Evolutionary conservation across 352 stramenopile species (phyloP).

Genomic region (Hyaloperonospora brassicae): DNA sequence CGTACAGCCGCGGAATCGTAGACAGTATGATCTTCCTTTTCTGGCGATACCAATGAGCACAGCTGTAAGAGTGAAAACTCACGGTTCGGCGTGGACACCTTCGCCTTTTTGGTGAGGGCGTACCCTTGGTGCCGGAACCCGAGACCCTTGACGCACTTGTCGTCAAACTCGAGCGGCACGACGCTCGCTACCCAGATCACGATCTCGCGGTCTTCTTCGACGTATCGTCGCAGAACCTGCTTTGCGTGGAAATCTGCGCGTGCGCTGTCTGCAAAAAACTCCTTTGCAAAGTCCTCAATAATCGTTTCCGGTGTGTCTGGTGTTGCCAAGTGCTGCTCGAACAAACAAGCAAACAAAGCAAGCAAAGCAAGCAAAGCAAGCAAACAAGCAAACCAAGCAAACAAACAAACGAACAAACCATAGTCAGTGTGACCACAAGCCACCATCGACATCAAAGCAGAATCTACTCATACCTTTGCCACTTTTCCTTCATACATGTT

Average conservation of each 20-base stretch:
- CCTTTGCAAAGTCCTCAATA: conserved; percentile 36
- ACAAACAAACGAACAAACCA: conserved; percentile 3
- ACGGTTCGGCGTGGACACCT: conserved; percentile 25
- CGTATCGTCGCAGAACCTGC: conserved; percentile 30
- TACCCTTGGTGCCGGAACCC: conserved; percentile 39
- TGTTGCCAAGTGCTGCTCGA: conserved; percentile 31
- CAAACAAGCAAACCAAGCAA: too few species aligned
- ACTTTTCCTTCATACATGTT: conserved; percentile 41
- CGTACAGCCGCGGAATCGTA: conserved; percentile 35
- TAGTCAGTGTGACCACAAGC: conserved; percentile 3
- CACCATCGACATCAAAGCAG: conserved; percentile 1
- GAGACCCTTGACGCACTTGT: conserved; percentile 30
- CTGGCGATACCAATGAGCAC: conserved; percentile 34
- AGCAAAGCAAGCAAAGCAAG: too few species aligned
- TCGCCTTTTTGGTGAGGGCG: conserved; percentile 31
- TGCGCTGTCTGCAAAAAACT: conserved; percentile 30
- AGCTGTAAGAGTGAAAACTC: conserved; percentile 36
- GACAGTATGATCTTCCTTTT: conserved; percentile 33
- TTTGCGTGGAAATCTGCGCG: conserved; percentile 36
- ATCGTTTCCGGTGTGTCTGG: conserved; percentile 32
- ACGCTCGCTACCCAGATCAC: conserved; percentile 39
- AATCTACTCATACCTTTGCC: conserved; percentile 20
- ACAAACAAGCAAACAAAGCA: too few species aligned
- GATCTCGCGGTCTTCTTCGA: conserved; percentile 35
- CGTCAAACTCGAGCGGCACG: conserved; percentile 35